These are phyloP conservation scores for Epicoccum nigrum DNA, from an alignment of 2,329 filamentous ascomycete genomes.

Conservation along the genomic window DNA sequence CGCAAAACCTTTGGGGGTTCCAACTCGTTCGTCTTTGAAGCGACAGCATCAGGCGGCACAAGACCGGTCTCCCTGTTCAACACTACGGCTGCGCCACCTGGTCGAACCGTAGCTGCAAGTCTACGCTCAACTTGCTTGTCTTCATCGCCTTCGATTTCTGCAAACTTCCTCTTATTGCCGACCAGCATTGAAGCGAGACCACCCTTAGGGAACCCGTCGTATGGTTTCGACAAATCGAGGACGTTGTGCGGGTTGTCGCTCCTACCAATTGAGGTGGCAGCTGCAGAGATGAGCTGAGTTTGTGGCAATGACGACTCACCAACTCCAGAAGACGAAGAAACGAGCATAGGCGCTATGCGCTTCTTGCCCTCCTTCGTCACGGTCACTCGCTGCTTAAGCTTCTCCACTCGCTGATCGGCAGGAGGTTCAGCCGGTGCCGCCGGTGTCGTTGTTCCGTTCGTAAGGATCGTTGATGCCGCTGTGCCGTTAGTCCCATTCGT, in stretches of 20 bases:
- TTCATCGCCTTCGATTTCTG: conserved; percentile 75
- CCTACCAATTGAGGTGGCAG: conserved; percentile 64
- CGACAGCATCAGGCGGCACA: conserved; percentile 71
- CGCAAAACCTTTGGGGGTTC: conserved; percentile 79
- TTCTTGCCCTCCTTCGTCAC: conserved; percentile 98
- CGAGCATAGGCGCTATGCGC: conserved; percentile 86
- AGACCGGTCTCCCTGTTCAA: conserved; percentile 78
- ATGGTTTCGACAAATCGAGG: conserved; percentile 90
- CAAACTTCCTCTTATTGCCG: conserved; percentile 89
- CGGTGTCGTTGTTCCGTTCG: conserved; percentile 53
- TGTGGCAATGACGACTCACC: conserved; percentile 89
- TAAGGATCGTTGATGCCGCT: conserved; percentile 29
- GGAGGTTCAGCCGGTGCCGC: conserved; percentile 41
- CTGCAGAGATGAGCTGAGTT: conserved; percentile 81
- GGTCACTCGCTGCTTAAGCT: conserved; percentile 88
- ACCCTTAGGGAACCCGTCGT: conserved; percentile 88
- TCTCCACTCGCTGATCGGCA: conserved; percentile 65
- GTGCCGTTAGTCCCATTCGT: conserved; percentile 60
- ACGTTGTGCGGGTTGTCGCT: conserved; percentile 80
- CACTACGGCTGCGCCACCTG: conserved; percentile 76
- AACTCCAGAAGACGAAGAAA: conserved; percentile 82
- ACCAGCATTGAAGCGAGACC: conserved; percentile 84
- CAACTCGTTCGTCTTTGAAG: conserved; percentile 29
- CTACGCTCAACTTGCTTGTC: conserved; percentile 67
- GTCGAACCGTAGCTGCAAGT: conserved; percentile 63